Conservation (phyloP, 192 early-diverging fungal genomes). For the Mortierella hygrophila region DNA sequence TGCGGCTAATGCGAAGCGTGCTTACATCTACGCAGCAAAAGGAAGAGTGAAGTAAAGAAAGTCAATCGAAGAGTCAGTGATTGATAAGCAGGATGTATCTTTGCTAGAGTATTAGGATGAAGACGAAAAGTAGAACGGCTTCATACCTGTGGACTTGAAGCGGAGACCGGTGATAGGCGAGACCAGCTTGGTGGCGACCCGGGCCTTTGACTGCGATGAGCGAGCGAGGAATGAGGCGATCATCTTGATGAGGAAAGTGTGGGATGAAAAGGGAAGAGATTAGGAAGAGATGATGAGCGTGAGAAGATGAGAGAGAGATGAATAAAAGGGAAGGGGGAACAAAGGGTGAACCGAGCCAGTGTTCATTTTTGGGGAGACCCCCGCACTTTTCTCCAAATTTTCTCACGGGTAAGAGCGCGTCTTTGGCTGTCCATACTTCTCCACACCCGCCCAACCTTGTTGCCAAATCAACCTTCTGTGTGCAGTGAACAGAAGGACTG, state of each 20-base stretch:
- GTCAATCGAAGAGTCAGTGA: neutral
- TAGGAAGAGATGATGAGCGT: neutral
- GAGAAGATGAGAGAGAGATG: slow-evolving; percentile 5
- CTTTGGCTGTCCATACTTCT: neutral
- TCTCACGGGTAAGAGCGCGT: neutral
- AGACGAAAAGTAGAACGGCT: neutral
- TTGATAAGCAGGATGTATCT: neutral
- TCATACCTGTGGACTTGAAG: slow-evolving; percentile 55
- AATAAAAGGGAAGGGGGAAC: neutral
- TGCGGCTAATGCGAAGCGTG: neutral
- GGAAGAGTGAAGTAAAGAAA: slow-evolving; percentile 3
- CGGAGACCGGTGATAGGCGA: slow-evolving; percentile 31
- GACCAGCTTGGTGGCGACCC: slow-evolving; percentile 21
- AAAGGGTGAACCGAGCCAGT: neutral
- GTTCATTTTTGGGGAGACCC: neutral
- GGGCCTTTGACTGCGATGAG: slow-evolving; percentile 30
- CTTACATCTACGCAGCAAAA: slow-evolving; percentile 12
- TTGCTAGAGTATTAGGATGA: neutral
- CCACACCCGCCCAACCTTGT: neutral
- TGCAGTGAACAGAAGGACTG: neutral
- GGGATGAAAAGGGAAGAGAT: neutral
- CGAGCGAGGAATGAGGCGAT: slow-evolving; percentile 55
- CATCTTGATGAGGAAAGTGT: slow-evolving; percentile 17
- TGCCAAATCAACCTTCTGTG: neutral
- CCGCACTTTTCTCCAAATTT: neutral